Evolutionary conservation across 345 rosid species (phyloP).

Genomic region (Citrus cavaleriei): DNA sequence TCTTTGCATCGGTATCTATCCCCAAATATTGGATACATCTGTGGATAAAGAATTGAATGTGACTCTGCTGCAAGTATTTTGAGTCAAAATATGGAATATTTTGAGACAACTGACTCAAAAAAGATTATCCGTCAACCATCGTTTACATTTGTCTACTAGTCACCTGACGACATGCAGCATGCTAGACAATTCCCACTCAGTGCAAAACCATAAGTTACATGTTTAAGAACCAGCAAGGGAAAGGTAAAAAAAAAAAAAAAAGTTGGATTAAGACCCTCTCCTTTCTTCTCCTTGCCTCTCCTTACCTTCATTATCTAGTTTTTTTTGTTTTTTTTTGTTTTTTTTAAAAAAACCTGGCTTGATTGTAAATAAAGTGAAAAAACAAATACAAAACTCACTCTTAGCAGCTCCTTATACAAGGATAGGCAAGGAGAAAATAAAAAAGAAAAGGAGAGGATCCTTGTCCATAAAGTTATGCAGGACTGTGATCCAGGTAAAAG

Average conservation of each 20-base stretch:
- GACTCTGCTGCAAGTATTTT: background rate
- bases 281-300: too few species aligned
- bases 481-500: background rate
- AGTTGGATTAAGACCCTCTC: too few species aligned
- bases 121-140: background rate
- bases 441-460: too few species aligned
- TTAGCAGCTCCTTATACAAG: too few species aligned
- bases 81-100: background rate
- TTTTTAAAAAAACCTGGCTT: too few species aligned
- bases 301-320: too few species aligned
- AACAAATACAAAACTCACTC: too few species aligned
- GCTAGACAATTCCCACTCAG: background rate
- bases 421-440: too few species aligned
- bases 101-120: background rate
- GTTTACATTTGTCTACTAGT: background rate
- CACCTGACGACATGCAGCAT: background rate
- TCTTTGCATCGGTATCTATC: slow-evolving; percentile 67
- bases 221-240: background rate
- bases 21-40: slow-evolving; percentile 74
- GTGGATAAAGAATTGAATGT: slow-evolving; percentile 10
- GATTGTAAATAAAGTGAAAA: too few species aligned
- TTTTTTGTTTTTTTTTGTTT: too few species aligned
- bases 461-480: background rate
- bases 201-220: background rate
- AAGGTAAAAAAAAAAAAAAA: background rate